Evolutionary conservation across 2,329 filamentous ascomycete genomes (phyloP).

Genomic region (Fusarium bulbicola): DNA sequence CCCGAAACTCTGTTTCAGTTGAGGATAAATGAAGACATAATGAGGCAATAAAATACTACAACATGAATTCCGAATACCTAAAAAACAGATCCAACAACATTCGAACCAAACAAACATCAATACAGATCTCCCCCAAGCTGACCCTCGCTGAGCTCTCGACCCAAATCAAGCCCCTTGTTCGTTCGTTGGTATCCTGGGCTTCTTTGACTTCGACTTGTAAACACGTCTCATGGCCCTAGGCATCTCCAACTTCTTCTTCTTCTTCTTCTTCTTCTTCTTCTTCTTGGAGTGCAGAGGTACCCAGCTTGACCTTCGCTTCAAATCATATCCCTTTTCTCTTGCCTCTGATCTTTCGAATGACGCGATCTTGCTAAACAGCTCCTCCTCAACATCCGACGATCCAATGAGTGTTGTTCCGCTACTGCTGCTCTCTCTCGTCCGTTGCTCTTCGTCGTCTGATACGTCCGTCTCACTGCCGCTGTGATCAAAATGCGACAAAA

Average conservation of each 20-base stretch:
- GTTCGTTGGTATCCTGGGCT: not conserved
- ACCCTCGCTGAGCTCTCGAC: not conserved
- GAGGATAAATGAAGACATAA: not conserved
- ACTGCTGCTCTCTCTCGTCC: constrained; percentile 2
- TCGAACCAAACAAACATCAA: not conserved
- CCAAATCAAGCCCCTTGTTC: not conserved
- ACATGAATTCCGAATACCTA: not conserved
- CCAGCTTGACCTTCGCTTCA: constrained; percentile 27
- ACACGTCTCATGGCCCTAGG: not conserved
- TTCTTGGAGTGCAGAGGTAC: not conserved
- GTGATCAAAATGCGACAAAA: not conserved
- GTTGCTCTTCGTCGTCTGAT: constrained; percentile 4
- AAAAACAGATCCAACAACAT: not conserved
- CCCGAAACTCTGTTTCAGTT: not conserved
- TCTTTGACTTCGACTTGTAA: not conserved
- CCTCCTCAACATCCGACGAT: not conserved
- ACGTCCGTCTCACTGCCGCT: constrained; percentile 3
- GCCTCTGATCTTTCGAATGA: not conserved
- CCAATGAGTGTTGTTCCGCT: constrained; percentile 3
- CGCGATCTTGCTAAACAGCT: not conserved
- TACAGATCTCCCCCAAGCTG: not conserved
- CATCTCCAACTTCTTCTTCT: constrained; percentile 6
- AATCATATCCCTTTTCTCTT: not conserved
- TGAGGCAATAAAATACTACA: not conserved
- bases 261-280: constrained; percentile 23